Evolutionary conservation across 108 stramenopile genomes (phyloP).

Genomic region (Nitzschia sp.): DNA sequence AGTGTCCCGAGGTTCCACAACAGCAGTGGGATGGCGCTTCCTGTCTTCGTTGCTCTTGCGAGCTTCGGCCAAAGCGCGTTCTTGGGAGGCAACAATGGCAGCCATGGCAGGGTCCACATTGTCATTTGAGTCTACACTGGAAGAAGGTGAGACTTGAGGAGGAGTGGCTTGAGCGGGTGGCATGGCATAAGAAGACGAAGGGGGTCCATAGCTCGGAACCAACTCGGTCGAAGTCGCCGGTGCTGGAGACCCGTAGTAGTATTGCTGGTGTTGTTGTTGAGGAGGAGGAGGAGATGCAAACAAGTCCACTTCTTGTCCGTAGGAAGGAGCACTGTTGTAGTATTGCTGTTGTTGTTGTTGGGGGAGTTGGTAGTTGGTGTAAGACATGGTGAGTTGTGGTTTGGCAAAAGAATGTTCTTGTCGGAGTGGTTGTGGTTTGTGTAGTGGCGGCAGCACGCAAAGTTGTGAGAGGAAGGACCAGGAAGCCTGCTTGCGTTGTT

Average conservation of each 20-base stretch:
- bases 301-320: background rate
- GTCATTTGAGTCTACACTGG: background rate
- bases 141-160: no score
- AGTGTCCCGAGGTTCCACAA: background rate
- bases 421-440: no score
- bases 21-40: background rate
- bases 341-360: background rate
- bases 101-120: background rate
- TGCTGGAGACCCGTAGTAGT: background rate
- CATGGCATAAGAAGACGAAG: background rate
- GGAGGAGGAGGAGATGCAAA: background rate
- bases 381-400: background rate
- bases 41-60: background rate
- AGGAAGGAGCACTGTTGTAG: background rate
- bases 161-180: background rate
- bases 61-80: slow-evolving; percentile 18
- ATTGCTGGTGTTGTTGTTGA: background rate
- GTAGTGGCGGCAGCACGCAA: no score
- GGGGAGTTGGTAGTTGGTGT: slow-evolving; percentile 6
- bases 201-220: background rate
- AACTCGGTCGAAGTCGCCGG: background rate
- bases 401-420: background rate
- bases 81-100: slow-evolving; percentile 24
- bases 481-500: no score
- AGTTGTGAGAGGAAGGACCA: no score